Evolutionary conservation across 108 stramenopile genomes (phyloP).

Genomic region (Cyclotella cryptica): DNA sequence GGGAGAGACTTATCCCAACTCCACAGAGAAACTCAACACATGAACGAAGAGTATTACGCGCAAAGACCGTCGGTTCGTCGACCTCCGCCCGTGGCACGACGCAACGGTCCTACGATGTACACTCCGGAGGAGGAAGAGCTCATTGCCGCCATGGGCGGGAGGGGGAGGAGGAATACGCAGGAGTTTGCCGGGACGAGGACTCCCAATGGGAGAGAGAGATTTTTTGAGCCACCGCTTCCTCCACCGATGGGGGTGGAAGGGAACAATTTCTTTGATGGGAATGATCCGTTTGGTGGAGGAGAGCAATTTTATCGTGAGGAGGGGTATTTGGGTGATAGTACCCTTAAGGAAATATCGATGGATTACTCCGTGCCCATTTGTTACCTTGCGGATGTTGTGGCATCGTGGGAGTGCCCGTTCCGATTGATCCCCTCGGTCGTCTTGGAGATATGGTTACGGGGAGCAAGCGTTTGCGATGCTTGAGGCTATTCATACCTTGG

Average conservation of each 20-base stretch:
- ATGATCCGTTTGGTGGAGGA: slow-evolving; percentile 1
- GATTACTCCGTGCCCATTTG: slow-evolving; percentile 84
- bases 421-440: slow-evolving; percentile 69
- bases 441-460: slow-evolving; percentile 91
- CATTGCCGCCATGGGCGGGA: slow-evolving; percentile 77
- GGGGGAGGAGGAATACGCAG: slow-evolving; percentile 47
- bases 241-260: too few relatives aligned
- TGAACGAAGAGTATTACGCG: slow-evolving; percentile 6
- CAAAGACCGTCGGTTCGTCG: neutral
- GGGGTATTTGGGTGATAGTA: slow-evolving; percentile 86
- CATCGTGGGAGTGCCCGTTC: slow-evolving; percentile 80
- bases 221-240: neutral
- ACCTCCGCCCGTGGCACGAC: slow-evolving; percentile 5
- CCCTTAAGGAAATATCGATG: slow-evolving; percentile 74
- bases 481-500: slow-evolving; percentile 86
- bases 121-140: slow-evolving; percentile 81
- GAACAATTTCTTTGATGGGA: neutral
- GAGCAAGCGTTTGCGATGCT: slow-evolving; percentile 89
- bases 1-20: neutral
- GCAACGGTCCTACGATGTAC: slow-evolving; percentile 53
- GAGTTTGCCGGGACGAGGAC: slow-evolving; percentile 36
- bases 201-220: slow-evolving; percentile 16
- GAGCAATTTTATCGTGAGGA: slow-evolving; percentile 47
- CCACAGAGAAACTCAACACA: neutral
- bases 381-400: slow-evolving; percentile 86